Percentiles rank a stretch among this genome's conserved stretches.
Evolutionary conservation across 2,329 filamentous ascomycete genomes (phyloP).

Genomic region (Trichophaea hybrida): DNA sequence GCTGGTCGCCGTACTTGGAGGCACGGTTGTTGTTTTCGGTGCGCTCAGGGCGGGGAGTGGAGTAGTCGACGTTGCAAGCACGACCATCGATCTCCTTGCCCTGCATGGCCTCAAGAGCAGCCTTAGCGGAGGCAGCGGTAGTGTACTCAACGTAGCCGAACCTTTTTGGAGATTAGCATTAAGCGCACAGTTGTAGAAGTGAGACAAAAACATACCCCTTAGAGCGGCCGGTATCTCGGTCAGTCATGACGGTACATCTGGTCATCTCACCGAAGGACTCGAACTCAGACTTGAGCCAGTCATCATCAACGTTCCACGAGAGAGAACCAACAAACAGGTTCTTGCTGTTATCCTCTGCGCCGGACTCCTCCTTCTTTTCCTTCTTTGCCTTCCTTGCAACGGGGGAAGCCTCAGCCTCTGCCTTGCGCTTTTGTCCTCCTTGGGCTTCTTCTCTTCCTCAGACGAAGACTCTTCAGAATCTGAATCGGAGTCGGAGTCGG

Average conservation of each 20-base stretch:
- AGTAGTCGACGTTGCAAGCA: conserved; percentile 63
- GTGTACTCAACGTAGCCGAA: conserved; percentile 89
- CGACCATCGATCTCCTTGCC: conserved; percentile 61
- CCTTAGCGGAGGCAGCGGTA: conserved; percentile 50
- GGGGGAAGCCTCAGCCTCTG: conserved; percentile 36
- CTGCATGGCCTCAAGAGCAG: conserved; percentile 61
- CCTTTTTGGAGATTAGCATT: conserved; percentile 29
- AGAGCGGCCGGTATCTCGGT: conserved; percentile 66
- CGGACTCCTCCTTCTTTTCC: conserved; percentile 33
- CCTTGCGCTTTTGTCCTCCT: conserved; percentile 51
- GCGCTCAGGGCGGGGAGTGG: conserved; percentile 48
- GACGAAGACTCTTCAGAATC: conserved; percentile 35
- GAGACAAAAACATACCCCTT: conserved; percentile 46
- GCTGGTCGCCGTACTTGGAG: conserved; percentile 58
- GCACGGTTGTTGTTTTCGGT: conserved; percentile 46
- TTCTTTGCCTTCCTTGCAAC: conserved; percentile 46
- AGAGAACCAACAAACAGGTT: conserved; percentile 85
- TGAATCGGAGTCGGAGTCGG: conserved; percentile 31
- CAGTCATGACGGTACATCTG: conserved; percentile 66
- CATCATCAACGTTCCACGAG: conserved; percentile 80
- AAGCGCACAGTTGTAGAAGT: background rate
- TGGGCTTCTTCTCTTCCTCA: conserved; percentile 28
- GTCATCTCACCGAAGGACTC: conserved; percentile 59
- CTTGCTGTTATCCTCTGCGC: conserved; percentile 30
- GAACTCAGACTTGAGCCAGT: conserved; percentile 67